Conservation (phyloP, 2,329 filamentous ascomycete species). For the Pseudovirgaria hyperparasitica region DNA sequence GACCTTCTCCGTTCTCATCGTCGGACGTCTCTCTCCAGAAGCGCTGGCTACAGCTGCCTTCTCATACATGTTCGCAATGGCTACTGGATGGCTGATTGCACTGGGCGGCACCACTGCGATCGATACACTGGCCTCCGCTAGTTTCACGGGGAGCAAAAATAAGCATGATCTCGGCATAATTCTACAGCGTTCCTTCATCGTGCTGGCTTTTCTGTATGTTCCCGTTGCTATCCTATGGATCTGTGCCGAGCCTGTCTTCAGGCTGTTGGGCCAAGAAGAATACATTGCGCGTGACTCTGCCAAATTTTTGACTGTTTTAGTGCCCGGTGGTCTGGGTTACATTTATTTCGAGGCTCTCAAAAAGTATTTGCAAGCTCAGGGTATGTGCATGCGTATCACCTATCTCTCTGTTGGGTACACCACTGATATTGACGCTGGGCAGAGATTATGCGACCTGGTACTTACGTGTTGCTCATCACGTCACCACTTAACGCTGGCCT, state of each 20-base stretch:
- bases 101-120: conserved; percentile 77
- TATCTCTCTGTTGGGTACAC: not conserved
- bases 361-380: conserved; percentile 46
- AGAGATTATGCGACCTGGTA: conserved; percentile 53
- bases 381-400: too few species aligned
- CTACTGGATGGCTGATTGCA: conserved; percentile 75
- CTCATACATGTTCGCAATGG: conserved; percentile 89
- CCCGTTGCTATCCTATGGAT: conserved; percentile 63
- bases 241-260: conserved; percentile 62
- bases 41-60: conserved; percentile 73
- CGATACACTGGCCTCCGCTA: conserved; percentile 71
- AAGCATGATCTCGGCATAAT: conserved; percentile 68
- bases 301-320: conserved; percentile 57
- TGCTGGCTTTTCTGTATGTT: conserved; percentile 59
- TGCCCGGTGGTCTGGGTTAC: conserved; percentile 74
- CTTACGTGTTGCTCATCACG: conserved; percentile 48
- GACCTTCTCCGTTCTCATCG: conserved; percentile 69
- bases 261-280: conserved; percentile 61
- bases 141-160: conserved; percentile 69
- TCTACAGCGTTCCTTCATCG: conserved; percentile 61
- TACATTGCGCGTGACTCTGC: conserved; percentile 63
- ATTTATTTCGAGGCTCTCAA: conserved; percentile 75
- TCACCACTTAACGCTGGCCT: conserved; percentile 46
- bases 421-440: conserved; percentile 6
- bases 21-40: conserved; percentile 66